Evolutionary conservation across 2,329 filamentous ascomycete genomes (phyloP), one percentile per base, ranked within the genome.

Genomic region (Coniochaeta pulveracea): DNA sequence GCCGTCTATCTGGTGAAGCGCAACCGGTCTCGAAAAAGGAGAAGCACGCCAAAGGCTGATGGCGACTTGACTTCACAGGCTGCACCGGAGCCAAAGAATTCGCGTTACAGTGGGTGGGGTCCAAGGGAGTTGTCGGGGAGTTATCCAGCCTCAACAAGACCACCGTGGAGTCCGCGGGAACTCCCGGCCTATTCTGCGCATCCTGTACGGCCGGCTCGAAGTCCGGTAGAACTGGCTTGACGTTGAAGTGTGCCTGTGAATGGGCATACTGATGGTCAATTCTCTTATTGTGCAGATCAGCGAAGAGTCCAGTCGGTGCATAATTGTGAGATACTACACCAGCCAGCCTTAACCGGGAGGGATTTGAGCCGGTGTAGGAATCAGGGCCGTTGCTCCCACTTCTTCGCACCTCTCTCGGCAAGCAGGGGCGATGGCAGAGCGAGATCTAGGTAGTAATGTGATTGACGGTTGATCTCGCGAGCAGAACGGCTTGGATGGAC

Each of bases 1-100:
- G 24, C 33, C 23, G 22, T 34, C 11, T 34, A 34, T 14, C 24
- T 34, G 5, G 7, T 34, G 9, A 28, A 28, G 26, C 26, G 26
- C 8, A 18, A 28, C 19, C 26, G 26, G 15, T 28, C 26, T 4
- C 17, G 26, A 25, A 19, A 18, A 21, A 27, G 17, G 24, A 8
- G 8, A 10, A 12, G 19, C 18, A 14, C 8, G 10, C 17, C 10
- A 14, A 21, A 12, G 6, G 5, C 5, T 31, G 18, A 18, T 6
- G 17, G 6, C 12, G 19, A 15, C 10, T 12, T 22, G 18, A 14
- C 29, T 11, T 17, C 29, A 11, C 18, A 31, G 10, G 16, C 15
- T 9, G 15, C 29, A 14, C 26, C 26, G 16, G 16, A 29, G 7
- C 26, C 26, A 8, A 17, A 16, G 7, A n/a, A 9, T 16, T 10